Conservation (phyloP, 1,139 yeast genomes). For the Pichia sp. region DNA sequence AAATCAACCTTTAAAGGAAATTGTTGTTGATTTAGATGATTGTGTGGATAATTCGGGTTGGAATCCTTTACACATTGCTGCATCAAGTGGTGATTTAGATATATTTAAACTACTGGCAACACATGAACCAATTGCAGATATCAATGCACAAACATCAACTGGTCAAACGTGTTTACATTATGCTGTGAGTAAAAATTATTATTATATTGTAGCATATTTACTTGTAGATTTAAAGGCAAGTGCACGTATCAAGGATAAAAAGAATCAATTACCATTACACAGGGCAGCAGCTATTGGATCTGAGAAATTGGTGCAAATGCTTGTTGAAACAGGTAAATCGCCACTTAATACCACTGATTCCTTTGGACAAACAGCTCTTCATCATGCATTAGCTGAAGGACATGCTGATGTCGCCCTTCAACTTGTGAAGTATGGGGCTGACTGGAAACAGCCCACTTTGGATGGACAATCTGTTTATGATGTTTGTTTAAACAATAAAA, state of each 20-base stretch:
- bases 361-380: conserved; percentile 81
- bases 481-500: conserved; percentile 58
- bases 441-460: conserved; percentile 38
- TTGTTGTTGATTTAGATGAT: conserved; percentile 58
- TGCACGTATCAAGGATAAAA: conserved; percentile 58
- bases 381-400: conserved; percentile 91
- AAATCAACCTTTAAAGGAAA: conserved; percentile 6
- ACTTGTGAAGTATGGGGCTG: conserved; percentile 65
- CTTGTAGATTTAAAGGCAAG: conserved; percentile 50
- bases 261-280: conserved; percentile 63
- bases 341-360: conserved; percentile 64
- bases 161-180: conserved; percentile 76
- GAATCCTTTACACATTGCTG: conserved; percentile 82
- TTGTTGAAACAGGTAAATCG: conserved; percentile 49
- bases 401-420: conserved; percentile 68
- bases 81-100: conserved; percentile 61
- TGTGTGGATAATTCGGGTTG: conserved; percentile 71
- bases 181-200: conserved; percentile 65
- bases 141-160: conserved; percentile 47
- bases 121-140: conserved; percentile 40
- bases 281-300: conserved; percentile 83
- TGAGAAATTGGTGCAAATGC: conserved; percentile 41
- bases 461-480: conserved; percentile 55
- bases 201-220: conserved; percentile 45
- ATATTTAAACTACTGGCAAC: conserved; percentile 41